Evolutionary conservation across 257 asterid genomes (phyloP).

Genomic region (Nicotiana obtusifolia): DNA sequence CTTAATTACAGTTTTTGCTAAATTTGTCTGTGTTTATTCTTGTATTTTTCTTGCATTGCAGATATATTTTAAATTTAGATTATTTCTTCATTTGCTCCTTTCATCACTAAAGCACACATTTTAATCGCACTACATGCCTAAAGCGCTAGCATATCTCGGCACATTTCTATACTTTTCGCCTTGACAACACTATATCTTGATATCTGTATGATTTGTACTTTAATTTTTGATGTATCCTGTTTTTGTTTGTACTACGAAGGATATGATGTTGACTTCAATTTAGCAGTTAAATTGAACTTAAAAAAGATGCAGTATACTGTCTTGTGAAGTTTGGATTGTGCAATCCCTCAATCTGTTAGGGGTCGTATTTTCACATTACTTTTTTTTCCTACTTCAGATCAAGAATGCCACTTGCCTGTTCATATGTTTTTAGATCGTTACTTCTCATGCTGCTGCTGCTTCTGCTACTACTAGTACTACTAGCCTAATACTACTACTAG

Average conservation of each 20-base stretch:
- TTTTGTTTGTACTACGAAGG: not conserved
- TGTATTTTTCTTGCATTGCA: not conserved
- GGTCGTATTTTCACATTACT: not conserved
- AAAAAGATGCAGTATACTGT: not conserved
- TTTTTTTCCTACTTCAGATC: constrained; percentile 1
- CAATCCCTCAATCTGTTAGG: not conserved
- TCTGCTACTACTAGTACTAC: not conserved
- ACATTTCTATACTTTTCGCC: not conserved
- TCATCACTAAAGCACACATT: not conserved
- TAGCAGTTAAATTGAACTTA: not conserved
- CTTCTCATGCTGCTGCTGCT: not conserved
- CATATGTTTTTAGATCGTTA: not conserved
- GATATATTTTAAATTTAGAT: not conserved
- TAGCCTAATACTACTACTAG: too few species aligned
- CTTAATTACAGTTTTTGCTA: too few species aligned
- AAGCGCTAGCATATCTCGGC: constrained; percentile 4
- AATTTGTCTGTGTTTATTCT: not conserved
- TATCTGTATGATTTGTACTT: not conserved
- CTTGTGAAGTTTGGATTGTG: constrained; percentile 1
- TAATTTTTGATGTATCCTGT: not conserved
- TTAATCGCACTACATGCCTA: not conserved
- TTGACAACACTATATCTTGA: not conserved
- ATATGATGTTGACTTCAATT: not conserved
- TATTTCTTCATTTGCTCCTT: not conserved
- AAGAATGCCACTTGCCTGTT: not conserved